Evolutionary conservation across 306 rosid genomes (phyloP).

Genomic region (Cicer arietinum): DNA sequence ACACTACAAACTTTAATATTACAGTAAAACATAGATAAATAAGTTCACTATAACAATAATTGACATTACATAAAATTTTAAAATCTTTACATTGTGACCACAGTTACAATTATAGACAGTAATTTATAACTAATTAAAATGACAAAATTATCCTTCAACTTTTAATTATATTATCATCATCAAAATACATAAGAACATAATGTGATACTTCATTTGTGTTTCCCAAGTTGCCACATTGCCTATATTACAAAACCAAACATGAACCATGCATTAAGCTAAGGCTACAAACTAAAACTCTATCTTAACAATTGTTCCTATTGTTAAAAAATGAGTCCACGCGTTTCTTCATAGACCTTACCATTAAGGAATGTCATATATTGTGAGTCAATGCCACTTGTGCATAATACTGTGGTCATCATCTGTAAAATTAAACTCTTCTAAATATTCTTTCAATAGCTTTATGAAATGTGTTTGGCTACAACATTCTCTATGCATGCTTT

Average conservation of each 20-base stretch:
- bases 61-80: neutral
- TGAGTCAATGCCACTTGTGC: constrained; percentile 32
- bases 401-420: too few relatives aligned
- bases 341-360: constrained; percentile 48
- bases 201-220: constrained; percentile 27
- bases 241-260: constrained; percentile 29
- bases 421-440: neutral
- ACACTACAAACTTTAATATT: too few relatives aligned
- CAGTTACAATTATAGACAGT: too few relatives aligned
- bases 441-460: neutral
- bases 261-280: constrained; percentile 44
- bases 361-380: constrained; percentile 31
- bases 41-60: neutral
- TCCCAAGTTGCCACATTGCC: constrained; percentile 53
- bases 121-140: neutral
- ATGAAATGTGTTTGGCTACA: constrained; percentile 21
- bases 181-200: neutral
- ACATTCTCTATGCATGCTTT: constrained; percentile 32
- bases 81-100: too few relatives aligned
- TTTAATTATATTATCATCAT: neutral
- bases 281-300: constrained; percentile 34
- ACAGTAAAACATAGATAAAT: too few relatives aligned
- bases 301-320: constrained; percentile 39
- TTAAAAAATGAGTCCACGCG: constrained; percentile 45
- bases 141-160: neutral